Evolutionary conservation across 257 asterid species (phyloP), one percentile per base, ranked within the genome.

Genomic region (Solanum paucissectum): DNA sequence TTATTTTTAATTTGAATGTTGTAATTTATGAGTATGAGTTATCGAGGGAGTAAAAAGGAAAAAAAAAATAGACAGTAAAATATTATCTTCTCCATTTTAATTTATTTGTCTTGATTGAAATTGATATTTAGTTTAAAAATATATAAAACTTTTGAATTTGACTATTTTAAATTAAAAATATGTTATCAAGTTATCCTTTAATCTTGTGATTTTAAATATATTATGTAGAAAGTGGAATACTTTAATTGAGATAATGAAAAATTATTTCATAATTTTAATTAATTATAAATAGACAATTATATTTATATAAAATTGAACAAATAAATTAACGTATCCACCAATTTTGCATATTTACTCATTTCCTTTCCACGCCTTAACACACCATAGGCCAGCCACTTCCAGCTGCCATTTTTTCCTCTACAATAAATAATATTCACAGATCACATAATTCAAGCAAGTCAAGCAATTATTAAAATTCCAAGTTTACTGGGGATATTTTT

Each of bases 251-350:
- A 2, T 55, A 3, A 55, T 55, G 0, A 55, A 6, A 55, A 2
- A 6, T 0, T 55, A 18, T 55, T 55, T 55, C 1, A 18, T 4
- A 0, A 55, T 0, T 55, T 55, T 9, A 55, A 0, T 18, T 6
- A 6, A 18, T 3, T 7, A 58, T 58, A 8, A 58, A 58, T 58
- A 58, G 5, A 58, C 0, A 58, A 0, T 62, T 10, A n/a, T 9
- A n/a, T n/a, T 62, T 62, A 0, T 62, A 62, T 62, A 62, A 62
- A 62, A 9, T 0, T 23, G 0, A 62, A 62, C 0, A 9, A 9
- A 0, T 62, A 62, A 23, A 33, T 32, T 32, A 32, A 32, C 3
- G 33, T 32, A 32, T 32, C 29, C 29, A 29, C 29, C 25, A 20
- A 20, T 68, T 68, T 37, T 21, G 32, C 52, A 21, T 46, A 37